Evolutionary conservation across 805 yeast genomes (phyloP), one percentile per base, ranked within the genome.

Genomic region (Saturnispora quitensis): DNA sequence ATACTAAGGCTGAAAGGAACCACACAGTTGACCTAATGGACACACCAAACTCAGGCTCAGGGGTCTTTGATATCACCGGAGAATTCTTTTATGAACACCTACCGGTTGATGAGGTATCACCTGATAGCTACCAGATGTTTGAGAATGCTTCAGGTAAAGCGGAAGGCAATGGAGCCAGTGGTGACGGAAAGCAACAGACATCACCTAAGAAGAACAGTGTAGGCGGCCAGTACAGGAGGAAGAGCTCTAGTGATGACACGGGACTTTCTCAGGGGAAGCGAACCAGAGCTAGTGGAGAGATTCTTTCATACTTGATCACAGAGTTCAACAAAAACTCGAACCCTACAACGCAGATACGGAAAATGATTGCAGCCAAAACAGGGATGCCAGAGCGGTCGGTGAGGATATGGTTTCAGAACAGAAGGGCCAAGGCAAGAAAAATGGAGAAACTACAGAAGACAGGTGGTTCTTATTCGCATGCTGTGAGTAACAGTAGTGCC

Each of bases 401-500:
- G 2, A 75, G 96, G 51, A 89, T 89, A 43, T 89, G 97, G 97
- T 89, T 88, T 62, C 97, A 89, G 66, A 89, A 89, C 64, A 72
- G 90, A 59, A 71, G 97, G 56, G 93, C 93, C 20, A 86, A 86
- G 63, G 74, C 81, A 43, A 74, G 89, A 60, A 85, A 85, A 66
- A 66, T 77, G 60, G 86, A 81, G 58, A 74, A 82, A 52, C 43
- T 58, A 33, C 67, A 75, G 64, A 55, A 59, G 44, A 56, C 59
- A 40, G 60, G 56, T 25, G 57, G 55, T 7, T 25, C 40, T 6
- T 18, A 45, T 18, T 18, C 46, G 4, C 47, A 22, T 24, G 52
- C 36, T 18, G 25, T 15, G 20, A 17, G 10, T 17, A 24, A 7
- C 4, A 12, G 24, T 38, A n/a, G 42, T 18, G 9, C 5, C 22